Evolutionary conservation across 495 filamentous ascomycete species (phyloP), one percentile per base, ranked within the genome.

Genomic region (Hypoxylon cercidicola): DNA sequence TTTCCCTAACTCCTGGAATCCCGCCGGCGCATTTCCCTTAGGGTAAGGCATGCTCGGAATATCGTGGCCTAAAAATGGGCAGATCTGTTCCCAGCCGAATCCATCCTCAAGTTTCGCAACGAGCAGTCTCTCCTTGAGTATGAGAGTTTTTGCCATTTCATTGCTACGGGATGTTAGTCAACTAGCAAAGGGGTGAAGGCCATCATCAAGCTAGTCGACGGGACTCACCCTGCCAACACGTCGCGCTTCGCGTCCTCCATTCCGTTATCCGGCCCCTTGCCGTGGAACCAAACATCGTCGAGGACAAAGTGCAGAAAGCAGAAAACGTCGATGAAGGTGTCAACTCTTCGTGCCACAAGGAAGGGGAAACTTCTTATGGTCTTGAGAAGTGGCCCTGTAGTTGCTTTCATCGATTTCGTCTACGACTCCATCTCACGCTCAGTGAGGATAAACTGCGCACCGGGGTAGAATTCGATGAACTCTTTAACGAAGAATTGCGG

Each of bases 391-490:
- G 37, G 49, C 3, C 15, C 30, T n/a, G 60, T 45, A 8, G 59
- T 71, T 9, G 64, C 63, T 6, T 41, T 32, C 35, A 71, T 53
- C 11, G 68, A 71, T 30, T 47, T 62, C 11, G 46, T 60, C 81
- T 80, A 84, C 1, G 59, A 60, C 11, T 79, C 76, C 0, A 71
- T 53, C n/a, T 60, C 35, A 44, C 71, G 71, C n/a, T 64, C 64
- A 12, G 75, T 76, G 19, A 79, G 57, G 28, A 81, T 73, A 39
- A 79, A 75, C 52, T 72, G 67, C 16, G 72, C 73, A 19, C 81
- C 64, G 1, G 80, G 79, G 37, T 81, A 82, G 16, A 74, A 72
- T 23, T 60, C 50, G 54, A 80, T 70, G 4, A 78, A 64, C 46
- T 79, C 72, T 18, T 62, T 46, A 35, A 64, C 64, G 46, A 79